phyloP scores from a whole-genome alignment of 768 basidiomycete species.

The Tylopilus subfusipes region DNA sequence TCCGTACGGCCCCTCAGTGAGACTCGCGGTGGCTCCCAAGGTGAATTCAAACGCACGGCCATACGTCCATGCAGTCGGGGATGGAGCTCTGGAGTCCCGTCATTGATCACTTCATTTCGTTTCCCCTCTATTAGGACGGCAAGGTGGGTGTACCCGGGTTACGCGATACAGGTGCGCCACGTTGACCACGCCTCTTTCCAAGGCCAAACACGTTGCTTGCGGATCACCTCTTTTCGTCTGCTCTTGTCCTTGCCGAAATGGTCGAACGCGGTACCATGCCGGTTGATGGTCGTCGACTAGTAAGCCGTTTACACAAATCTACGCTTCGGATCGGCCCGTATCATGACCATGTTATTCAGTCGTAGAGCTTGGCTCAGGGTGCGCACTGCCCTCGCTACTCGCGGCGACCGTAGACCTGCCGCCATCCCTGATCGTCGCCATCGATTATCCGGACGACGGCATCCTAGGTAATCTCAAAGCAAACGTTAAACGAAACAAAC shows the following conservation, averaged over 20 bases:
- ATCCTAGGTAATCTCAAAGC: slow-evolving; percentile 54
- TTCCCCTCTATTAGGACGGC: slow-evolving; percentile 42
- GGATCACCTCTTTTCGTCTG: slow-evolving; percentile 71
- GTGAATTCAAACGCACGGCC: slow-evolving; percentile 16
- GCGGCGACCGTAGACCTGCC: slow-evolving; percentile 42
- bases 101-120: not conserved
- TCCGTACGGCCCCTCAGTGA: slow-evolving; percentile 56
- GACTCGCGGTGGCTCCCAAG: slow-evolving; percentile 56
- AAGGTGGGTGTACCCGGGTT: slow-evolving; percentile 41
- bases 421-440: slow-evolving; percentile 54
- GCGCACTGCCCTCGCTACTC: slow-evolving; percentile 64
- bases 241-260: slow-evolving; percentile 65
- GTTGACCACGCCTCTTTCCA: not conserved
- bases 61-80: not conserved
- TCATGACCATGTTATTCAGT: slow-evolving; percentile 35
- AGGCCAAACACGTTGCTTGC: slow-evolving; percentile 72
- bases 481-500: slow-evolving; percentile 53
- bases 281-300: slow-evolving; percentile 40
- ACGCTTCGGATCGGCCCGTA: not conserved
- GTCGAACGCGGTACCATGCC: slow-evolving; percentile 56
- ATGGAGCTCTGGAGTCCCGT: too few relatives aligned
- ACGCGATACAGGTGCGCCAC: slow-evolving; percentile 3
- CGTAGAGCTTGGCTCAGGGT: slow-evolving; percentile 70
- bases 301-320: slow-evolving; percentile 17
- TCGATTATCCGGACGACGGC: slow-evolving; percentile 64